These are phyloP conservation scores for Aspergillus campestris DNA, from an alignment of 495 filamentous ascomycete genomes.

Conservation along the genomic window DNA sequence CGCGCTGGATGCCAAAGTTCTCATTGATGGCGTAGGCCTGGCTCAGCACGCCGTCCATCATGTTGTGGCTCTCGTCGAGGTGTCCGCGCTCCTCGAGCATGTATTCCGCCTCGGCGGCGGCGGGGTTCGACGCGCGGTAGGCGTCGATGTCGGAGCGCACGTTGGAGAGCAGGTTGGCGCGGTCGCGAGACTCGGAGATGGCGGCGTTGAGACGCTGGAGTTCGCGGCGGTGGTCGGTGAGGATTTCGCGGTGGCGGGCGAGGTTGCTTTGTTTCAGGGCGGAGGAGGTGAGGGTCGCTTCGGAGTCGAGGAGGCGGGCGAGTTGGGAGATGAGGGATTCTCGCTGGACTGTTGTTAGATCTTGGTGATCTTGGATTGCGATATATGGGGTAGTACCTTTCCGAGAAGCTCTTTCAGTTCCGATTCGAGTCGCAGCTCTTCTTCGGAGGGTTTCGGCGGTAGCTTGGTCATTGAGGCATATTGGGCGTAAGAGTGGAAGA, in stretches of 20 bases:
- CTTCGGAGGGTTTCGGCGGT: conserved; percentile 72
- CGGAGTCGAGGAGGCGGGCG: conserved; percentile 83
- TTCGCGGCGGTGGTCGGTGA: conserved; percentile 79
- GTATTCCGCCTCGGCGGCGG: conserved; percentile 80
- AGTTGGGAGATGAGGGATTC: conserved; percentile 77
- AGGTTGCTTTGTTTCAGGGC: conserved; percentile 94
- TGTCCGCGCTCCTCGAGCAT: conserved; percentile 85
- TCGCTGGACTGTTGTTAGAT: conserved; percentile 43
- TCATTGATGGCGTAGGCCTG: conserved; percentile 97
- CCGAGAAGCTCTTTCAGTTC: conserved; percentile 81
- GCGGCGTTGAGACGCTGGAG: conserved; percentile 59
- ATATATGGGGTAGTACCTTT: conserved; percentile 10
- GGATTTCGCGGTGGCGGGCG: conserved; percentile 81
- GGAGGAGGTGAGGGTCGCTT: conserved; percentile 79
- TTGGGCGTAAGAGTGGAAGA: conserved; percentile 94
- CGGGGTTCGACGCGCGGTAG: conserved; percentile 75
- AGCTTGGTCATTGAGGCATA: conserved; percentile 77
- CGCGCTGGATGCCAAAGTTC: conserved; percentile 77
- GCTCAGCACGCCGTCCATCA: conserved; percentile 84
- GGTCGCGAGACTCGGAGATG: conserved; percentile 67
- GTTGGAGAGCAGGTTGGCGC: conserved; percentile 82
- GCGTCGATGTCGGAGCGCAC: conserved; percentile 87
- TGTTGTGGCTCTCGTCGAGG: conserved; percentile 78
- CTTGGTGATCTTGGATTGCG: not conserved
- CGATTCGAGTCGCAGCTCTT: conserved; percentile 70